phyloP scores from a whole-genome alignment of 768 basidiomycete species.

The Chalciporus piperatus region DNA sequence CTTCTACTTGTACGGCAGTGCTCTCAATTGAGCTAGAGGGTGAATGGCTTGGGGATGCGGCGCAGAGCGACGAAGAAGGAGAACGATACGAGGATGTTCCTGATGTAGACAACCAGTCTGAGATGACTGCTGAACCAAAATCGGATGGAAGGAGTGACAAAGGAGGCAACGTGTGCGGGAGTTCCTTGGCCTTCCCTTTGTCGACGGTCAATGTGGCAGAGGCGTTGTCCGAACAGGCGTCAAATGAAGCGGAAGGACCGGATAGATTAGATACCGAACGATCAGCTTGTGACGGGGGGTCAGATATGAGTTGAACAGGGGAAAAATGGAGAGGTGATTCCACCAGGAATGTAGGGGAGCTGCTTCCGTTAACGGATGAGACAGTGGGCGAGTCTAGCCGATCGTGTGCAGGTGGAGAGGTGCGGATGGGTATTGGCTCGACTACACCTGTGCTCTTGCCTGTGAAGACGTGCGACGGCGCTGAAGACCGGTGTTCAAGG shows the following conservation, averaged over 20 bases:
- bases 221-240: slow-evolving; percentile 10
- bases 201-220: slow-evolving; percentile 29
- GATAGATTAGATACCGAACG: slow-evolving; percentile 27
- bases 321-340: neutral
- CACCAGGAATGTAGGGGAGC: slow-evolving; percentile 9
- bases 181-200: slow-evolving; percentile 56
- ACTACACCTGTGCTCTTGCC: slow-evolving; percentile 56
- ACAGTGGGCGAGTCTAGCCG: slow-evolving; percentile 10
- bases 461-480: slow-evolving; percentile 1
- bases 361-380: neutral
- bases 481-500: neutral
- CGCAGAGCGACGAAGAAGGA: slow-evolving; percentile 38
- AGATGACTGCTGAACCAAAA: slow-evolving; percentile 40
- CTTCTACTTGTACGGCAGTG: slow-evolving; percentile 10
- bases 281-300: slow-evolving; percentile 7
- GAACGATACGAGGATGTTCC: slow-evolving; percentile 37
- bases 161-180: slow-evolving; percentile 63
- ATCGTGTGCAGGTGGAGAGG: slow-evolving; percentile 31
- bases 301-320: neutral
- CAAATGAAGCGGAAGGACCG: slow-evolving; percentile 14
- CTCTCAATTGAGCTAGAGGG: slow-evolving; percentile 15
- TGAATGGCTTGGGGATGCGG: slow-evolving; percentile 20
- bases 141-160: slow-evolving; percentile 57
- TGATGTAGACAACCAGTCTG: slow-evolving; percentile 36
- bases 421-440: slow-evolving; percentile 50